Evolutionary conservation across 257 asterid species (phyloP).

Genomic region (Solanum lignicaule): DNA sequence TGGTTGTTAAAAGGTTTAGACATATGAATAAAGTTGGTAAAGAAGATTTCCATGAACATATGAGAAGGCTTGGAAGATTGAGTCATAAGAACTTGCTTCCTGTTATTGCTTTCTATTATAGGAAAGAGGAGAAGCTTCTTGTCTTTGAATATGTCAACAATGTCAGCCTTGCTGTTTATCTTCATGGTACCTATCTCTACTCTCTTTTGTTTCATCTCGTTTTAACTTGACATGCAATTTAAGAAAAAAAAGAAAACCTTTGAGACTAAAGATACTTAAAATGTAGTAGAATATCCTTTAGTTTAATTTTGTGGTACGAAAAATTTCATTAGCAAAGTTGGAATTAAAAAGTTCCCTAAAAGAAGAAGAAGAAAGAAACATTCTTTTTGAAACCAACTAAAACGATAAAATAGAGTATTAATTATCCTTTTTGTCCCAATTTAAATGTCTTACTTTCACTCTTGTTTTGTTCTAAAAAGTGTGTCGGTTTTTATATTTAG

Average conservation of each 20-base stretch:
- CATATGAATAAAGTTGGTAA: slow-evolving; percentile 69
- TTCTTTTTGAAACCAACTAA: neutral
- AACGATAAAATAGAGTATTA: neutral
- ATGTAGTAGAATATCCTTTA: neutral
- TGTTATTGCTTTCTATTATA: slow-evolving; percentile 60
- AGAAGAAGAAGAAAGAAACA: neutral
- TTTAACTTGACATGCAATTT: neutral
- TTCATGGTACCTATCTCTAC: slow-evolving; percentile 46
- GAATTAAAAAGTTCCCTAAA: neutral
- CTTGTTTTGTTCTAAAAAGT: neutral
- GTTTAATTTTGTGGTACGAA: neutral
- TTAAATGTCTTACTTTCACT: neutral
- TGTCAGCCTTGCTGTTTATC: slow-evolving; percentile 66
- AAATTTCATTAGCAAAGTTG: neutral
- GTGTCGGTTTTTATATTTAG: neutral
- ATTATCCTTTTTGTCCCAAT: neutral
- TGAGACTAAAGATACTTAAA: neutral
- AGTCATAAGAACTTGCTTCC: slow-evolving; percentile 61
- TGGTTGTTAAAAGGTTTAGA: slow-evolving; percentile 80
- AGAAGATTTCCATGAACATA: slow-evolving; percentile 79
- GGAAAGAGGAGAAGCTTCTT: slow-evolving; percentile 91
- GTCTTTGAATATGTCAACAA: slow-evolving; percentile 43
- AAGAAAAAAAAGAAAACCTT: neutral
- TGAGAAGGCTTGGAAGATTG: slow-evolving; percentile 80
- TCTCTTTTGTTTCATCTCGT: neutral